Evolutionary conservation across 495 filamentous ascomycete genomes (phyloP).

Genomic region (Barbatosphaeria neglecta): DNA sequence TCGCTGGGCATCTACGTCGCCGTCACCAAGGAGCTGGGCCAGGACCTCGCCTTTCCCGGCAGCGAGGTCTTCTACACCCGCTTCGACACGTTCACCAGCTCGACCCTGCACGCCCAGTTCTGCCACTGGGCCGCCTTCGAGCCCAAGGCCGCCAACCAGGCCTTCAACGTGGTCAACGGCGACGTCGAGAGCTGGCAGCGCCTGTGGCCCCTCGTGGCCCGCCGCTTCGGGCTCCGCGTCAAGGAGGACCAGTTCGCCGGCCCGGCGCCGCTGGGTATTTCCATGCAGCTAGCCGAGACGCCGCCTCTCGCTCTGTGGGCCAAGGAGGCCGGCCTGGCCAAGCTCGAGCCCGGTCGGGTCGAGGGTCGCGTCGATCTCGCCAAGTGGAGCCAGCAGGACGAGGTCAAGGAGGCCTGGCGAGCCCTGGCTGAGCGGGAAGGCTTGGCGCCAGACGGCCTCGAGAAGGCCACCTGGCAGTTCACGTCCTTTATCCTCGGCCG

Average conservation of each 20-base stretch:
- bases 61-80: slow-evolving; percentile 33
- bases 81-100: slow-evolving; percentile 40
- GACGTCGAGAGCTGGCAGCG: slow-evolving; percentile 43
- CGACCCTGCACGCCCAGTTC: slow-evolving; percentile 40
- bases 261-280: slow-evolving; percentile 5
- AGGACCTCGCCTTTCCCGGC: slow-evolving; percentile 37
- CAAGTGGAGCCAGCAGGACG: slow-evolving; percentile 37
- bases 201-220: slow-evolving; percentile 42
- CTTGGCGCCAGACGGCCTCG: slow-evolving; percentile 35
- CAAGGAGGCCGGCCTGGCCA: slow-evolving; percentile 24
- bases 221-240: slow-evolving; percentile 32
- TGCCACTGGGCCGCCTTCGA: slow-evolving; percentile 39
- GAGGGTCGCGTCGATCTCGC: slow-evolving; percentile 36
- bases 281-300: slow-evolving; percentile 13
- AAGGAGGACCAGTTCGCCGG: slow-evolving; percentile 31
- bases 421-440: slow-evolving; percentile 32
- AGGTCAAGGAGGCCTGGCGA: slow-evolving; percentile 39
- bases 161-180: slow-evolving; percentile 46
- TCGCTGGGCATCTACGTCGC: slow-evolving; percentile 39
- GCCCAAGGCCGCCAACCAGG: slow-evolving; percentile 32
- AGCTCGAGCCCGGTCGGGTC: slow-evolving; percentile 19
- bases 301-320: slow-evolving; percentile 34
- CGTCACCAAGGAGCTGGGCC: slow-evolving; percentile 34
- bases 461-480: slow-evolving; percentile 48
- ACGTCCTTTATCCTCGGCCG: slow-evolving; percentile 38